phyloP scores from a whole-genome alignment of 164 flowering plant genomes.

The Aristolochia californica region DNA sequence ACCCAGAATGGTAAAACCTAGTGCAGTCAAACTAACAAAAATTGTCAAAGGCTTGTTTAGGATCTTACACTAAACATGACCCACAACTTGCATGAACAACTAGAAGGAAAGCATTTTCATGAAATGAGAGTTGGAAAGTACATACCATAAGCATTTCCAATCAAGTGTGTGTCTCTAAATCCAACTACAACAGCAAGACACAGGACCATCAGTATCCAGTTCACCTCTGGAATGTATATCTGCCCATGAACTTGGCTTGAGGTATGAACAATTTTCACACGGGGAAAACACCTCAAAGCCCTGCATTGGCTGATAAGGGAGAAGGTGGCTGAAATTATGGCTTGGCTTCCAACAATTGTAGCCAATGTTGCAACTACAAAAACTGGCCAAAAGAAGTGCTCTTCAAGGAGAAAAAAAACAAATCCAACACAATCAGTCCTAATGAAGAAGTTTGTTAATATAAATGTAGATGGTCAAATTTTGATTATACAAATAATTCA shows the following conservation, averaged over 20 bases:
- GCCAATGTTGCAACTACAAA: constrained; percentile 56
- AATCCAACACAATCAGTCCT: background rate
- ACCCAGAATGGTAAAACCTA: too few relatives aligned
- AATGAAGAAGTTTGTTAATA: background rate
- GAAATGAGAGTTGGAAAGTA: constrained; percentile 1
- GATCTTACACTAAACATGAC: too few relatives aligned
- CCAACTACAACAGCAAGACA: constrained; percentile 43
- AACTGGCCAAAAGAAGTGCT: constrained; percentile 45
- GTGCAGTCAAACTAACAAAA: too few relatives aligned
- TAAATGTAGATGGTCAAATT: background rate
- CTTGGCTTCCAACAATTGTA: constrained; percentile 58
- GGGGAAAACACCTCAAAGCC: constrained; percentile 61
- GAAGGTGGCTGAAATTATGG: constrained; percentile 60
- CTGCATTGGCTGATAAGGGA: constrained; percentile 59
- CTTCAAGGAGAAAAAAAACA: constrained; percentile 8
- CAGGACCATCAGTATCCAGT: constrained; percentile 56
- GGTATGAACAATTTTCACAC: constrained; percentile 62
- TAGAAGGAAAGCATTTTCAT: background rate
- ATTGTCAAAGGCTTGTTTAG: too few relatives aligned
- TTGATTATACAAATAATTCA: too few relatives aligned
- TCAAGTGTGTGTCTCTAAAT: constrained; percentile 37
- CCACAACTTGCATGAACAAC: background rate
- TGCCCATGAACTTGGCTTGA: constrained; percentile 55
- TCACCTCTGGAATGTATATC: constrained; percentile 70
- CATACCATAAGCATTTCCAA: constrained; percentile 63